These are phyloP conservation scores for Pittosporum tobira DNA, from an alignment of 129 eudicot species.

Conservation along the genomic window DNA sequence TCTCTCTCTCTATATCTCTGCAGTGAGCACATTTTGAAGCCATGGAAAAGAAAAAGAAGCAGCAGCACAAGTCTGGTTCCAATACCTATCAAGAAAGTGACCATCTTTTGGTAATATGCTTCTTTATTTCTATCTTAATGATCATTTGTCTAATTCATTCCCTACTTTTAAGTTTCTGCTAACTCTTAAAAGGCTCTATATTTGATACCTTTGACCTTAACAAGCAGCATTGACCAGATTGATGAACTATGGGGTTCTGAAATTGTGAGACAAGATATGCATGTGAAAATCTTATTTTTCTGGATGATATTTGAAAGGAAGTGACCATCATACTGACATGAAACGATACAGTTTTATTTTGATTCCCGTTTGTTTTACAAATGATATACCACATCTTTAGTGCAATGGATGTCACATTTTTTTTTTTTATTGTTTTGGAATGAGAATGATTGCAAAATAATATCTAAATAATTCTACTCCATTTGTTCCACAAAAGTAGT, in stretches of 20 bases:
- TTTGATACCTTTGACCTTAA: not conserved
- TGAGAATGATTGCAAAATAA: no score
- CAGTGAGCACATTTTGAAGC: not conserved
- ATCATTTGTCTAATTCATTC: not conserved
- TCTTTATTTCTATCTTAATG: not conserved
- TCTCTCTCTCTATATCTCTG: not conserved
- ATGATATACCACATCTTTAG: not conserved
- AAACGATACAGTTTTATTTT: no score
- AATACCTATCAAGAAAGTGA: constrained; percentile 2
- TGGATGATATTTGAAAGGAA: no score
- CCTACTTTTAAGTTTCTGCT: constrained; percentile 2
- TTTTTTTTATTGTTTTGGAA: no score
- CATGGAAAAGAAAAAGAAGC: constrained; percentile 17
- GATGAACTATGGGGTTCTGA: not conserved
- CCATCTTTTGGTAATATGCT: constrained; percentile 1
- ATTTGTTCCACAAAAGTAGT: no score
- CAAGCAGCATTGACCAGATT: not conserved
- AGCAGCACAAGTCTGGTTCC: constrained; percentile 9
- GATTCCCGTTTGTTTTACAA: no score
- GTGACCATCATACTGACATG: no score
- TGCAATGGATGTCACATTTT: not conserved
- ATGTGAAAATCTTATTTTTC: no score
- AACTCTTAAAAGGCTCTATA: not conserved
- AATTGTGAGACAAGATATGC: no score
- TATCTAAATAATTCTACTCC: no score